These are phyloP conservation scores for Onygenales sp. DNA, from an alignment of 2,329 filamentous ascomycete genomes.

Conservation along the genomic window DNA sequence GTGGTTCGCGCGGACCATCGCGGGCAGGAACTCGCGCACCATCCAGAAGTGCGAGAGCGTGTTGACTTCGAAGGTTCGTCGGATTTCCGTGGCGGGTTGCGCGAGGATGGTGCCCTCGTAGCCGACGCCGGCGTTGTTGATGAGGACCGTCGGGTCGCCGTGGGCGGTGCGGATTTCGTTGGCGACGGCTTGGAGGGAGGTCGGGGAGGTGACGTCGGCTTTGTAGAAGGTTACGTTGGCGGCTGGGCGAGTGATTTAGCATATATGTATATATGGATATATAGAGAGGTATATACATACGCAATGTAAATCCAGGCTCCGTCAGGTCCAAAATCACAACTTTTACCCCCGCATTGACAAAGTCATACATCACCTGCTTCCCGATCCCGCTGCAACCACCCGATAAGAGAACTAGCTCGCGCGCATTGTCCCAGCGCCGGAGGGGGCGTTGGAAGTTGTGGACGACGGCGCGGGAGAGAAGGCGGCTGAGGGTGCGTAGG, in stretches of 20 bases:
- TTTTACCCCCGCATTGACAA: constrained; percentile 20
- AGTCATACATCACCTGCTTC: constrained; percentile 25
- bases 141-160: constrained; percentile 37
- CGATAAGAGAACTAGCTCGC: constrained; percentile 27
- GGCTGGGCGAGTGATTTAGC: constrained; percentile 10
- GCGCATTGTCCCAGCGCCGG: constrained; percentile 16
- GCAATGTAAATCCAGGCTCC: constrained; percentile 23
- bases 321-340: constrained; percentile 29
- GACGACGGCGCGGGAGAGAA: constrained; percentile 18
- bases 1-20: constrained; percentile 42
- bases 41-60: constrained; percentile 42
- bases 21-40: constrained; percentile 43
- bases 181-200: constrained; percentile 24
- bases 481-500: constrained; percentile 20
- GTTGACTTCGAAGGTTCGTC: constrained; percentile 45
- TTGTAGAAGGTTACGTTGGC: constrained; percentile 28
- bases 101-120: constrained; percentile 39
- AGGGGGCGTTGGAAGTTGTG: constrained; percentile 22
- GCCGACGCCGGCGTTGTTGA: constrained; percentile 44
- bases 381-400: constrained; percentile 32
- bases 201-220: constrained; percentile 27
- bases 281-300: constrained; percentile 7
- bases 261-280: neutral
- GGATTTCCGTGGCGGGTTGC: constrained; percentile 34
- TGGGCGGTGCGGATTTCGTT: constrained; percentile 28